These are phyloP conservation scores for Stemphylium beticola DNA, from an alignment of 2,329 filamentous ascomycete species.

Conservation along the genomic window DNA sequence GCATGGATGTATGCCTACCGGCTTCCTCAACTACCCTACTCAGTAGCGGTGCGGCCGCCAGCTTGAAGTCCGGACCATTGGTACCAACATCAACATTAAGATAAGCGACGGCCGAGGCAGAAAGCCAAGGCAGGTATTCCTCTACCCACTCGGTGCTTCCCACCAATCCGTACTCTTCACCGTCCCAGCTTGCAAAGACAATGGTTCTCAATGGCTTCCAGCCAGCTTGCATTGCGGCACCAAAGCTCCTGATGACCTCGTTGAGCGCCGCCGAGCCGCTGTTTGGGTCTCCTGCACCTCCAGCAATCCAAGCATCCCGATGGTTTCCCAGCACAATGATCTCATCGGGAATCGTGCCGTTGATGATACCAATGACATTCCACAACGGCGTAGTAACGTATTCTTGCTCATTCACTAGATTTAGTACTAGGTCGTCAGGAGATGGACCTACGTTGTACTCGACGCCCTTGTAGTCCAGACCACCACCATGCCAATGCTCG, in stretches of 20 bases:
- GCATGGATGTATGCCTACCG: slow-evolving; percentile 39
- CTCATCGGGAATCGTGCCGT: slow-evolving; percentile 83
- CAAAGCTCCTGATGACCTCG: slow-evolving; percentile 78
- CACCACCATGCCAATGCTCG: slow-evolving; percentile 73
- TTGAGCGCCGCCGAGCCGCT: slow-evolving; percentile 80
- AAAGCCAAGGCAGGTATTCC: slow-evolving; percentile 83
- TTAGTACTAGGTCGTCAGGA: slow-evolving; percentile 67
- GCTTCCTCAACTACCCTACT: slow-evolving; percentile 74
- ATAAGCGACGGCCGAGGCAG: slow-evolving; percentile 75
- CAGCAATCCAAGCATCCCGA: slow-evolving; percentile 86
- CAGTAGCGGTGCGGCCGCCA: slow-evolving; percentile 75
- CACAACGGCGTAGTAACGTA: slow-evolving; percentile 59
- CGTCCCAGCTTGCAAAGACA: slow-evolving; percentile 76
- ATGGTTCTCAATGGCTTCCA: slow-evolving; percentile 90
- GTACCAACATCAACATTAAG: slow-evolving; percentile 84
- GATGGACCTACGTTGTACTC: slow-evolving; percentile 86
- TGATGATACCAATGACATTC: slow-evolving; percentile 90
- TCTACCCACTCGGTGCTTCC: slow-evolving; percentile 95
- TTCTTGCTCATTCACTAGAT: slow-evolving; percentile 58
- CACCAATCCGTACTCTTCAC: slow-evolving; percentile 81
- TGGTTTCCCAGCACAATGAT: slow-evolving; percentile 93
- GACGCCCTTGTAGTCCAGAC: slow-evolving; percentile 79
- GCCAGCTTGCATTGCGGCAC: slow-evolving; percentile 71
- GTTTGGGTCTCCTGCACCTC: slow-evolving; percentile 84
- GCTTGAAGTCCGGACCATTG: slow-evolving; percentile 66